Conservation (phyloP, 2,329 filamentous ascomycete species). For the Aspergillus neoniger region DNA sequence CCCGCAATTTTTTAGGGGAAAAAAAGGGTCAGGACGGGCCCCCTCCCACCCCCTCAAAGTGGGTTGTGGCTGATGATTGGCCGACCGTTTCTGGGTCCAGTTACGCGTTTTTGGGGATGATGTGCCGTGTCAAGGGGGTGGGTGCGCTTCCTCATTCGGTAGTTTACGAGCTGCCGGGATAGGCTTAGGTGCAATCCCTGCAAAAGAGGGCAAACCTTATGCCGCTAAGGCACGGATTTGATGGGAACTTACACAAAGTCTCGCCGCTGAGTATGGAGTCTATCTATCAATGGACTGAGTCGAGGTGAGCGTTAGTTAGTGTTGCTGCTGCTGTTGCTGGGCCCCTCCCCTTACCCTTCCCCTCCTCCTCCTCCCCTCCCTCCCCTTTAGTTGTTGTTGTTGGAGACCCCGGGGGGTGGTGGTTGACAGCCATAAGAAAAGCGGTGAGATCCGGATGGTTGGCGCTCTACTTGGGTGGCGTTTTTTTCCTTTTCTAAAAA, state of each 20-base stretch:
- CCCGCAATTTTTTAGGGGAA: constrained; percentile 22
- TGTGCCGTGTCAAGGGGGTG: constrained; percentile 23
- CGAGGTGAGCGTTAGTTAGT: too few species aligned
- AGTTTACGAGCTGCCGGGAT: constrained; percentile 23
- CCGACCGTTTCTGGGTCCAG: constrained; percentile 5
- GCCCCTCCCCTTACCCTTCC: not conserved
- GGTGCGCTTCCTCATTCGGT: constrained; percentile 15
- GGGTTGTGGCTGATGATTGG: constrained; percentile 14
- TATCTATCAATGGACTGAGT: too few species aligned
- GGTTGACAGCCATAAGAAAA: constrained; percentile 22
- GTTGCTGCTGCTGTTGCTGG: too few species aligned
- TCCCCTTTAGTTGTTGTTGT: not conserved
- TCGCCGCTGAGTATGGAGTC: not conserved
- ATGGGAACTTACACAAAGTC: not conserved
- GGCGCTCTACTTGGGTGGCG: constrained; percentile 2
- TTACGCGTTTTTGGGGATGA: constrained; percentile 30
- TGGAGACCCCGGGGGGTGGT: too few species aligned
- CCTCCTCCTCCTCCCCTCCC: not conserved
- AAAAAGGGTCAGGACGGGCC: constrained; percentile 10
- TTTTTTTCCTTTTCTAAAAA: not conserved
- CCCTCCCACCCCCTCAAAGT: too few species aligned
- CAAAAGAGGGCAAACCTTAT: constrained; percentile 14
- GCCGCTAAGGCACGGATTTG: constrained; percentile 10
- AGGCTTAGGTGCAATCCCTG: constrained; percentile 21
- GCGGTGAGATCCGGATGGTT: constrained; percentile 22